Evolutionary conservation across 2,329 filamentous ascomycete species (phyloP), one percentile per base, ranked within the genome.

Genomic region (Colletotrichum costaricense): DNA sequence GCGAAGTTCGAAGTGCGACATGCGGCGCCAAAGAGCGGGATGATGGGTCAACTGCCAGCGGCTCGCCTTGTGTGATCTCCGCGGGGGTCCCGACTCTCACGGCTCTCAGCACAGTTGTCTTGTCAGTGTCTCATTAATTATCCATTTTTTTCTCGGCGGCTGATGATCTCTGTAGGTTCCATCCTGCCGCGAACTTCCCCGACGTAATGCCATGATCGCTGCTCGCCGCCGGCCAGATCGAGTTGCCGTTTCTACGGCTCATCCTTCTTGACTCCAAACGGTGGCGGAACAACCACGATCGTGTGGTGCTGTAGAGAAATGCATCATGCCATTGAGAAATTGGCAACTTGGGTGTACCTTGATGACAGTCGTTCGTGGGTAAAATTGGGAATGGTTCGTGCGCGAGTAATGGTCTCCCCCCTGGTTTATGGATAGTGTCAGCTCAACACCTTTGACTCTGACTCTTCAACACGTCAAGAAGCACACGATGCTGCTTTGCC

Each of bases 1-100:
- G 70, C 70, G 67, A 73, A 57, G n/a, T 54, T 35, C 14, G 24
- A 22, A 57, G n/a, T 54, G 46, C 14, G 24, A 22, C 16, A 19
- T 42, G 38, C 38, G 38, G 38, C 38, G 14, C 38, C 38, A 42
- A 16, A 6, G 38, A 49, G 42, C 42, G 42, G 19, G 42, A 49
- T 22, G 42, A 49, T 49, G 42, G 42, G n/a, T 11, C 42, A 49
- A 49, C 42, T 49, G 42, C 42, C 42, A 49, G 38, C 8, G 42
- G 42, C 42, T 49, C 42, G 42, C 19, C 42, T 22, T 49, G 42
- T 49, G 42, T 22, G 42, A 49, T 49, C 42, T 49, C 42, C 42
- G 42, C 42, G 42, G 42, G 42, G 42, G 42, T 49, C 16, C 42
- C 42, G 42, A 49, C 42, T 49, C 42, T 49, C 42, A 49, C 19